phyloP scores from a whole-genome alignment of 2,329 filamentous ascomycete species.

The Aspergillus ustus region DNA sequence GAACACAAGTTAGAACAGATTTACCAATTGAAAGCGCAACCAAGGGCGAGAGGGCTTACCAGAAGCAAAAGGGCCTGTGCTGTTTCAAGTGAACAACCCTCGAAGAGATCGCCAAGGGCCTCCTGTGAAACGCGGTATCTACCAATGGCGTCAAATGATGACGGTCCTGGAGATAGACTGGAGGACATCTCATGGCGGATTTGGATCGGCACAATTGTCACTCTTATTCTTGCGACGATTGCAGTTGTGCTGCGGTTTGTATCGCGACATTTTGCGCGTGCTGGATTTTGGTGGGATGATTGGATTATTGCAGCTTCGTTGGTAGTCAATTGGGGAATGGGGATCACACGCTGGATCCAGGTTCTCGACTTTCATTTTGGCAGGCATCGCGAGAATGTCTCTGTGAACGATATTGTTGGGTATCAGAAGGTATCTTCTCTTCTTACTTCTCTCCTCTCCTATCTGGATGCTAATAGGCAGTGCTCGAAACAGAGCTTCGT shows the following conservation, averaged over 20 bases:
- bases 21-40: not conserved
- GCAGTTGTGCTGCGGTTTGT: slow-evolving; percentile 29
- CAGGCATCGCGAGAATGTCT: slow-evolving; percentile 20
- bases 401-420: slow-evolving; percentile 15
- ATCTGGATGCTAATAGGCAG: not conserved
- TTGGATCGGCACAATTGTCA: slow-evolving; percentile 31
- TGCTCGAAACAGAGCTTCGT: slow-evolving; percentile 27
- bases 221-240: slow-evolving; percentile 31
- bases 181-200: slow-evolving; percentile 27
- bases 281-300: slow-evolving; percentile 36
- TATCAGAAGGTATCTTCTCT: slow-evolving; percentile 28
- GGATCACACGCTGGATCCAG: slow-evolving; percentile 25
- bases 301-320: slow-evolving; percentile 31
- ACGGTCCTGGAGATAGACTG: not conserved
- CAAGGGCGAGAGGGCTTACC: slow-evolving; percentile 11
- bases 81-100: slow-evolving; percentile 33
- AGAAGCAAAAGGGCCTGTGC: slow-evolving; percentile 33
- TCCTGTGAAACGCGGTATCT: not conserved
- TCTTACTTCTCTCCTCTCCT: not conserved
- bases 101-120: slow-evolving; percentile 35
- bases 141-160: not conserved
- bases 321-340: slow-evolving; percentile 34
- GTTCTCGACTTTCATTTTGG: slow-evolving; percentile 25
- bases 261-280: slow-evolving; percentile 26
- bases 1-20: not conserved